Evolutionary conservation across 805 yeast genomes (phyloP), one percentile per base, ranked within the genome.

Genomic region (Suhomyces sp.): DNA sequence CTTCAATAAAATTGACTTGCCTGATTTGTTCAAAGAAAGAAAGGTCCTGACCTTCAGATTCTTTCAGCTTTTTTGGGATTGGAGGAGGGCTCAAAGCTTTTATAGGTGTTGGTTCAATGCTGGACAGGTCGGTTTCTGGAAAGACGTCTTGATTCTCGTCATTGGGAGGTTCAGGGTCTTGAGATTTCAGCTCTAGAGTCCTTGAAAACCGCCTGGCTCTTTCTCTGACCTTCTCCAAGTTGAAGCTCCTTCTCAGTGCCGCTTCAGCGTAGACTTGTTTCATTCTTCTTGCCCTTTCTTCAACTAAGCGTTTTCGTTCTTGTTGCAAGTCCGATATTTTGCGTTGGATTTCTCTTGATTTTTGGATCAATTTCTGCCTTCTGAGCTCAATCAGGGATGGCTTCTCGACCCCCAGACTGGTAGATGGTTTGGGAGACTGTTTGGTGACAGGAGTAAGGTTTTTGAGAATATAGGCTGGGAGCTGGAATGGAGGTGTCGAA

Each of bases 381-480:
- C 33, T 21, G 6, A 20, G 12, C 26, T 31, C 27, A 11, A 16
- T 11, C 8, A 25, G 6, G 20, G 8, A 12, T 16, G 18, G 4
- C 28, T 15, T 22, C n/a, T 14, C 7, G n/a, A n/a, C n/a, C n/a
- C n/a, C n/a, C n/a, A n/a, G n/a, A n/a, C n/a, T n/a, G n/a, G n/a
- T n/a, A n/a, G n/a, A n/a, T n/a, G n/a, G 22, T 11, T 18, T 11
- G 25, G 28, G 19, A 15, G 25, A 18, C 14, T 32, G 14, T 16
- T 25, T 20, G 5, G 27, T 28, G 16, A 38, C 26, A 18, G 43
- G 36, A 8, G 45, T 35, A 20, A 38, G 20, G 22, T 38, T 38
- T 23, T 28, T 36, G 26, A 35, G 39, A 16, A 41, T 35, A 19
- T 26, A 35, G 19, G 21, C 30, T 12, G 45, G 42, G 6, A 38